Conservation (phyloP, 495 filamentous ascomycete species). For the Xylaria flabelliformis region DNA sequence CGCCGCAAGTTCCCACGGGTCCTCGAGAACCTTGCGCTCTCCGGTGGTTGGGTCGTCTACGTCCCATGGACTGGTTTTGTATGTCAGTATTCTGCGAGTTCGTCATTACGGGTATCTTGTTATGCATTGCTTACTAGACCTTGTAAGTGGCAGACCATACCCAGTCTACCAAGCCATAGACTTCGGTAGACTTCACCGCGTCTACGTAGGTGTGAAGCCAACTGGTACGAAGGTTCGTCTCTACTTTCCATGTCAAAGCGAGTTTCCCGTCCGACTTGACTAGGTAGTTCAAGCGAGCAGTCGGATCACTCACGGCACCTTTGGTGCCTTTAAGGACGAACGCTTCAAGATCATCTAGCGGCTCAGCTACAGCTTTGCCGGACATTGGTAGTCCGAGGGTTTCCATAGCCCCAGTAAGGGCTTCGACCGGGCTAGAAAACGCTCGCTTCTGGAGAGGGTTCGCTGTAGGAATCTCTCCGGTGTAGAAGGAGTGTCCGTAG, state of each 20-base stretch:
- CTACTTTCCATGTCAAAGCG: slow-evolving; percentile 48
- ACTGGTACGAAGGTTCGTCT: slow-evolving; percentile 45
- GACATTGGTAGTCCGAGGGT: slow-evolving; percentile 33
- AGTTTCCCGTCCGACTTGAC: slow-evolving; percentile 39
- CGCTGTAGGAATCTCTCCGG: slow-evolving; percentile 26
- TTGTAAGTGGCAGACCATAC: slow-evolving; percentile 49
- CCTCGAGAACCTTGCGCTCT: slow-evolving; percentile 33
- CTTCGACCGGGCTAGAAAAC: slow-evolving; percentile 29
- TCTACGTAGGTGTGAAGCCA: slow-evolving; percentile 51
- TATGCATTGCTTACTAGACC: slow-evolving; percentile 38
- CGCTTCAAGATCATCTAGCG: slow-evolving; percentile 26
- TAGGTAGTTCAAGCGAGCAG: slow-evolving; percentile 45
- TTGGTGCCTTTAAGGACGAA: slow-evolving; percentile 35
- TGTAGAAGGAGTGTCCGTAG: slow-evolving; percentile 40
- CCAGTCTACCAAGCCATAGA: slow-evolving; percentile 46
- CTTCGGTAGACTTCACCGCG: slow-evolving; percentile 34
- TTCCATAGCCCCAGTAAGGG: slow-evolving; percentile 33
- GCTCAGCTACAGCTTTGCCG: slow-evolving; percentile 30
- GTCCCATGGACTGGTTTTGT: slow-evolving; percentile 38
- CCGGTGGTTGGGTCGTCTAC: slow-evolving; percentile 47
- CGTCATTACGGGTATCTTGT: slow-evolving; percentile 27
- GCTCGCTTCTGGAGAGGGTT: slow-evolving; percentile 31
- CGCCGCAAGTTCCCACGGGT: slow-evolving; percentile 38
- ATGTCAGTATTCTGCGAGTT: slow-evolving; percentile 12
- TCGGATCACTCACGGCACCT: slow-evolving; percentile 41